Evolutionary conservation across 371 early-diverging fungal genomes (phyloP).

Genomic region (Syncephalastrum sp.): DNA sequence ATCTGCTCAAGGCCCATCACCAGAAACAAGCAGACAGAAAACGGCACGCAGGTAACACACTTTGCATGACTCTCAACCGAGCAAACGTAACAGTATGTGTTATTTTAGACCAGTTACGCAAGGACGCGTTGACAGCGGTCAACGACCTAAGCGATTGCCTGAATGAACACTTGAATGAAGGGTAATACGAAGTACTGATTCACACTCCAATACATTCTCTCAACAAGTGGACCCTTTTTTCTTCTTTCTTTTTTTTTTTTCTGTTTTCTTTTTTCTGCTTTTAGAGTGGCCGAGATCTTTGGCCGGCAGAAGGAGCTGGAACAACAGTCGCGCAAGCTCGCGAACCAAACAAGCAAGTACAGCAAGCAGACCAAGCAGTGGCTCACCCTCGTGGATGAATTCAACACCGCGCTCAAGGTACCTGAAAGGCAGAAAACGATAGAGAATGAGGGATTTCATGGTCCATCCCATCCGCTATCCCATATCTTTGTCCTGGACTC

Average conservation of each 20-base stretch:
- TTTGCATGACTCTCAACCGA: no score
- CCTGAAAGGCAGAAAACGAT: neutral
- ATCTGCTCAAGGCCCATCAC: slow-evolving; percentile 1
- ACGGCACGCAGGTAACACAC: neutral
- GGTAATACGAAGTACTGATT: neutral
- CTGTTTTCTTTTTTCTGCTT: no score
- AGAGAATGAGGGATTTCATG: neutral
- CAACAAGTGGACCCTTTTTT: no score
- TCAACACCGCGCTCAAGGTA: slow-evolving; percentile 64
- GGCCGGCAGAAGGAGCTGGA: neutral
- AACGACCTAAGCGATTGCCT: neutral
- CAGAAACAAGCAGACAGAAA: slow-evolving; percentile 5
- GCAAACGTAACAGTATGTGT: no score
- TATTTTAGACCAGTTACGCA: neutral
- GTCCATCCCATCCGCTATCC: slow-evolving; percentile 2
- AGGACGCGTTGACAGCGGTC: neutral
- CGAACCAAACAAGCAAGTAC: neutral
- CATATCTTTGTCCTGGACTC: neutral
- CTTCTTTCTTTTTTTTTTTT: no score
- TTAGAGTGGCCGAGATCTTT: neutral
- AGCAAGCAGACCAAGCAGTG: slow-evolving; percentile 57
- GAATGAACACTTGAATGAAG: slow-evolving; percentile 4
- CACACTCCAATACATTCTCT: no score
- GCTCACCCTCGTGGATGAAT: slow-evolving; percentile 56
- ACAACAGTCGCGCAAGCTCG: neutral